Base-by-base conservation (phyloP, 345 rosid genomes). In the Linum usitatissimum region DNA sequence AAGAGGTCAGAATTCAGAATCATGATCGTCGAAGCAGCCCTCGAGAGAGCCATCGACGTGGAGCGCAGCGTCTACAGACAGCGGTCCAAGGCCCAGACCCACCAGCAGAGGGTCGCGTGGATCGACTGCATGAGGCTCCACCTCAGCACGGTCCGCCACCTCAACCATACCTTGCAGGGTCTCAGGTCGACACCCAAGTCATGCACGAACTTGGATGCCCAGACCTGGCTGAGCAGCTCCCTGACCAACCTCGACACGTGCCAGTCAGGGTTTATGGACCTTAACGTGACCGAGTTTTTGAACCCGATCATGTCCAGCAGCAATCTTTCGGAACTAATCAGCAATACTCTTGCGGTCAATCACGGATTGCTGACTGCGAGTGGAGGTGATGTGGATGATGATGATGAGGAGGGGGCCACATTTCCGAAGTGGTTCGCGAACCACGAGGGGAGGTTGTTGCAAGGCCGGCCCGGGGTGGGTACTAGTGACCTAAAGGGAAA, bases 191-290 rank as follows among this genome's bases (percentile, higher is more conserved):
- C 62, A 14, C 60, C 18, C 42, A 61, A 55, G 20, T 6, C 18
- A 0, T 84, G 84, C 71, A 64, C 84, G 4, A 73, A 80, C 66
- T 80, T 84, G 13, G 97, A 92, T 62, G 82, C 81, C 13, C 96
- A 89, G 13, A 92, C 98, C 0, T 92, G 97, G 96, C 83, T 92
- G 3, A 92, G 96, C 80, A 78, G 93, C 0, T 86, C 94, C 14
- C 66, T 92, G 23, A 92, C 97, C 54, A 92, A 92, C 73, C 79
- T 76, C 21, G 81, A 74, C 56, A 89, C 98, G 2, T 92, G 98
- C 67, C 70, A 59, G 18, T 53, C 77, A 4, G 95, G 96, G 49
- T 76, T 79, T 12, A 56, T 28, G 18, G 96, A 89, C 62, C 61
- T 89, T 19, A 86, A 89, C 10, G 79, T 89, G 45, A 65, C 90